phyloP scores from a whole-genome alignment of 2,329 filamentous ascomycete genomes.

The Aspergillus felis region DNA sequence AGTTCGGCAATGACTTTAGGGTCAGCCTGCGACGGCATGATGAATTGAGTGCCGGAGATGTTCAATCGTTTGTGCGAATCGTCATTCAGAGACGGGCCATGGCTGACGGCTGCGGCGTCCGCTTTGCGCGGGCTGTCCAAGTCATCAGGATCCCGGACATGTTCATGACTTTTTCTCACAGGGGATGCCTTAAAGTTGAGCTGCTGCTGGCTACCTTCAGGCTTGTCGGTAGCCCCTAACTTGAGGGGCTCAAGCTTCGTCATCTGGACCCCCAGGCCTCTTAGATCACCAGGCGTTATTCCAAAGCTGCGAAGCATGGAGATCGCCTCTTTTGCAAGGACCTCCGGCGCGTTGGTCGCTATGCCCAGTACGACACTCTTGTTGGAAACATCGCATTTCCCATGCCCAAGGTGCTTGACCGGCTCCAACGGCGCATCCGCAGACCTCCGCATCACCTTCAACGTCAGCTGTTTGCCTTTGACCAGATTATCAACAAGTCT shows the following conservation, averaged over 20 bases:
- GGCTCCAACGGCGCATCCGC: constrained; percentile 85
- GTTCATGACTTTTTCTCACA: constrained; percentile 22
- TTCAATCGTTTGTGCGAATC: constrained; percentile 64
- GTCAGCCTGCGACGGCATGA: constrained; percentile 78
- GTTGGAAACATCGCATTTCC: constrained; percentile 90
- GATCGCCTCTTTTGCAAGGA: constrained; percentile 77
- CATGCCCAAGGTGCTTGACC: constrained; percentile 88
- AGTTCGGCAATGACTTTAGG: constrained; percentile 77
- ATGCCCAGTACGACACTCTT: constrained; percentile 81
- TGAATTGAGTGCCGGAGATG: constrained; percentile 82
- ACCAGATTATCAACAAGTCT: constrained; percentile 78
- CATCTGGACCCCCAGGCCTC: constrained; percentile 88
- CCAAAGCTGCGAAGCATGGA: constrained; percentile 75
- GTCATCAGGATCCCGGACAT: constrained; percentile 46
- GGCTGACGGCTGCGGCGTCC: constrained; percentile 26
- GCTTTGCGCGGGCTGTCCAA: constrained; percentile 41
- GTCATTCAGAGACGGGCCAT: constrained; percentile 32
- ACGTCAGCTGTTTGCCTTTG: constrained; percentile 80
- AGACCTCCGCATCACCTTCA: constrained; percentile 91
- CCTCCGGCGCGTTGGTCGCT: constrained; percentile 69
- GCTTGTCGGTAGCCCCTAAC: constrained; percentile 43
- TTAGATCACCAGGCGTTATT: constrained; percentile 86
- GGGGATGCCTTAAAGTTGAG: constrained; percentile 62
- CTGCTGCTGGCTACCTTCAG: constrained; percentile 73
- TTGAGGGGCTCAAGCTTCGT: constrained; percentile 85